Percentiles rank a stretch among this genome's conserved stretches.
phyloP scores from a whole-genome alignment of 768 basidiomycete species.

The Boletus vinaceobasis region DNA sequence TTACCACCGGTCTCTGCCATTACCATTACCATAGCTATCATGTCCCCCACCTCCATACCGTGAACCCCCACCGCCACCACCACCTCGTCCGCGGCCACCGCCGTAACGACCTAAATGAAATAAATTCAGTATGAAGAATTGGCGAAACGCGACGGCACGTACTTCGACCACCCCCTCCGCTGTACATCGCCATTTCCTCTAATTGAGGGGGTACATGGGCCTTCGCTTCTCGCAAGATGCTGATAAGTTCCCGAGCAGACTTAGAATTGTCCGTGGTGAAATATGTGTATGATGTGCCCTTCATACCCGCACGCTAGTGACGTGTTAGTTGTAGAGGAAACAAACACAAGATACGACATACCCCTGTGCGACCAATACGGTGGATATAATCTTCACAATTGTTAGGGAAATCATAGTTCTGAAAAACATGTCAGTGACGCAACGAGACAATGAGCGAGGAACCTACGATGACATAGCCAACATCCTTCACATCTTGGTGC shows the following conservation, averaged over 20 bases:
- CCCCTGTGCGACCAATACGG: constrained; percentile 97
- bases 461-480: constrained; percentile 93
- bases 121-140: not conserved
- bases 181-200: constrained; percentile 88
- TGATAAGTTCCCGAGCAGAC: constrained; percentile 86
- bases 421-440: constrained; percentile 6
- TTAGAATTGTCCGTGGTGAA: constrained; percentile 97
- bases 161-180: constrained; percentile 77
- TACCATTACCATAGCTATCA: constrained; percentile 21
- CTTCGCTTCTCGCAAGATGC: constrained; percentile 84
- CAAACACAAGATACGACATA: constrained; percentile 32
- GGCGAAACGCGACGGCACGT: constrained; percentile 20
- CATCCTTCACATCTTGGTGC: constrained; percentile 93
- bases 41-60: constrained; percentile 23
- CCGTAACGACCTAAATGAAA: constrained; percentile 55
- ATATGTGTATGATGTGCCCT: constrained; percentile 91
- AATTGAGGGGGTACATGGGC: constrained; percentile 83
- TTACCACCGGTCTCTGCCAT: constrained; percentile 27
- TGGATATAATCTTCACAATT: constrained; percentile 99
- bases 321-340: constrained; percentile 14
- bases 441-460: constrained; percentile 1
- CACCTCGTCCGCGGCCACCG: constrained; percentile 34
- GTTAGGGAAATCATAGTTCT: constrained; percentile 99
- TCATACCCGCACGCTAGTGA: constrained; percentile 80
- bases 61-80: constrained; percentile 19